Conservation (phyloP, 116 monocot species). For the Phalaenopsis hybrid region DNA sequence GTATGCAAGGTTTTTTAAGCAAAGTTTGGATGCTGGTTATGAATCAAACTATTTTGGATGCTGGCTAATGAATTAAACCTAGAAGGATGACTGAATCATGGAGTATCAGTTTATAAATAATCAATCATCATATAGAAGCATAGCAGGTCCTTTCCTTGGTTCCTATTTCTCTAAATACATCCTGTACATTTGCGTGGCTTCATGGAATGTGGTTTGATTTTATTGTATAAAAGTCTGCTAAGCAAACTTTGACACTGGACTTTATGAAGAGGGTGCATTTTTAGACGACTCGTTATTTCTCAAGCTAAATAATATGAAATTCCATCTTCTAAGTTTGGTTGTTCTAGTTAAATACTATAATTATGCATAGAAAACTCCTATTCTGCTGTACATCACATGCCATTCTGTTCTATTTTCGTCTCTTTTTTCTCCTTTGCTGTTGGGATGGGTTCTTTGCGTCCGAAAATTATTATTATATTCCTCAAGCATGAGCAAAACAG, state of each 20-base stretch:
- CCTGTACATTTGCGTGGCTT: background rate
- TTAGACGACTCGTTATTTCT: background rate
- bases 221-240: background rate
- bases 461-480: background rate
- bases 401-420: background rate
- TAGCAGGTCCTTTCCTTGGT: too few relatives aligned
- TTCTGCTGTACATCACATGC: background rate
- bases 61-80: too few relatives aligned
- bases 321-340: background rate
- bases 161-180: background rate
- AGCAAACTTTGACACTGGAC: background rate
- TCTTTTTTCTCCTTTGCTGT: background rate
- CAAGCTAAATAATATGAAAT: background rate
- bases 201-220: background rate
- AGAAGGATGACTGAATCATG: too few relatives aligned
- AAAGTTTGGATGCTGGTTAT: too few relatives aligned
- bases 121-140: too few relatives aligned
- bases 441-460: background rate
- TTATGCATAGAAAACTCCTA: background rate
- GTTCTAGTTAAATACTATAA: background rate
- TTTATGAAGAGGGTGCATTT: background rate
- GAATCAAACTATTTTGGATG: too few relatives aligned
- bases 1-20: too few relatives aligned
- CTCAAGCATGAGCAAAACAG: background rate
- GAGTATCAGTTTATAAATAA: too few relatives aligned